These are phyloP conservation scores for Aspergillus aculeatinus DNA, from an alignment of 2,329 filamentous ascomycete species.

Conservation along the genomic window DNA sequence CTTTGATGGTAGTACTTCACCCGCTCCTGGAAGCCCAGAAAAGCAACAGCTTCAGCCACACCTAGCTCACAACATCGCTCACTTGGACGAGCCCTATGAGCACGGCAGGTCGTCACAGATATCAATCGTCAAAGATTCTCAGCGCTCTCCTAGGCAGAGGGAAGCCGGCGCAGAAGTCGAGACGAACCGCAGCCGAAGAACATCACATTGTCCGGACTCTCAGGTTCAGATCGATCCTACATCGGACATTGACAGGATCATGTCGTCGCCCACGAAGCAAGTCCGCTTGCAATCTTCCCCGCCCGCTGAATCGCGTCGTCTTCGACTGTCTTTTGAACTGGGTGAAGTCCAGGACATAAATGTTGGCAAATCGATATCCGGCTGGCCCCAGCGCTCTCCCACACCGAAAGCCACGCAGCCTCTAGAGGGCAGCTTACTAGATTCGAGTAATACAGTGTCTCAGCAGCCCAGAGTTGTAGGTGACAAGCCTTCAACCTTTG, in stretches of 20 bases:
- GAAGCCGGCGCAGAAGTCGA: constrained; percentile 8
- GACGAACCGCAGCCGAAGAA: constrained; percentile 4
- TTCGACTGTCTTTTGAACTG: constrained; percentile 8
- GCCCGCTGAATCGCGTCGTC: constrained; percentile 21
- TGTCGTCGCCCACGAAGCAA: constrained; percentile 19
- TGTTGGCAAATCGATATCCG: constrained; percentile 11
- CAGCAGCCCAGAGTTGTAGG: constrained; percentile 8
- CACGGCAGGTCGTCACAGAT: constrained; percentile 30
- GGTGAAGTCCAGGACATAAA: constrained; percentile 3
- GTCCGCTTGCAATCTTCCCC: constrained; percentile 25
- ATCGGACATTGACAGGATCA: constrained; percentile 13
- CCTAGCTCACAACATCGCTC: constrained; percentile 3
- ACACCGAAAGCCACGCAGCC: constrained; percentile 9
- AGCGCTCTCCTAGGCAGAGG: constrained; percentile 29
- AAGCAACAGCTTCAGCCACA: constrained; percentile 3
- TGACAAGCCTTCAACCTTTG: constrained; percentile 12
- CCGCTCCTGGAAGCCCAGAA: constrained; percentile 8
- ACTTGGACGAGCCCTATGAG: constrained; percentile 12
- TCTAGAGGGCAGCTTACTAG: constrained; percentile 8
- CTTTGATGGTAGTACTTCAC: constrained; percentile 23
- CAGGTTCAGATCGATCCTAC: constrained; percentile 12
- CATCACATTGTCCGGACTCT: not conserved
- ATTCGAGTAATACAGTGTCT: constrained; percentile 18
- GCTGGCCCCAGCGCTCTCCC: constrained; percentile 10
- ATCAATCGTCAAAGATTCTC: constrained; percentile 39